Evolutionary conservation across 228 moss, liverwort and hornwort genomes (phyloP).

Genomic region (Sphagnum magellanicum): DNA sequence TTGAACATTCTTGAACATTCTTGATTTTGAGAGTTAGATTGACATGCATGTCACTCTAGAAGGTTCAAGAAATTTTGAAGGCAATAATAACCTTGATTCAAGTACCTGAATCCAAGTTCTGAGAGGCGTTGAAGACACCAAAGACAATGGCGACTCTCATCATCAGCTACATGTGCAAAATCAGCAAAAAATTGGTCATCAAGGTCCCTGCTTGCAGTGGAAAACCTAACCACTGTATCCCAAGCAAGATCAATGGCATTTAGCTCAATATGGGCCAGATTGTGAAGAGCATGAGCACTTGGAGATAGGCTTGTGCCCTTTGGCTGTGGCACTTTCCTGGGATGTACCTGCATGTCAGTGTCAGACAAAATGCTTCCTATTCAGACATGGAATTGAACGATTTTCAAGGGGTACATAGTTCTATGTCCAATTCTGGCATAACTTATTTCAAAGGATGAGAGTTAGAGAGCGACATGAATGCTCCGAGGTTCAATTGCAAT

Average conservation of each 20-base stretch:
- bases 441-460: too few relatives aligned
- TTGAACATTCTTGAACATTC: too few relatives aligned
- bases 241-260: slow-evolving; percentile 94
- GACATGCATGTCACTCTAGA: too few relatives aligned
- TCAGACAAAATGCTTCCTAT: neutral
- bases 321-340: slow-evolving; percentile 67
- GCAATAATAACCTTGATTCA: neutral
- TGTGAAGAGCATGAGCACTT: slow-evolving; percentile 75
- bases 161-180: slow-evolving; percentile 89
- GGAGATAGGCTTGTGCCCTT: slow-evolving; percentile 56
- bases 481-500: too few relatives aligned
- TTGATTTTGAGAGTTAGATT: too few relatives aligned
- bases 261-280: slow-evolving; percentile 85
- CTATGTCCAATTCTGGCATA: neutral
- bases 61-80: too few relatives aligned
- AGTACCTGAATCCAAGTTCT: slow-evolving; percentile 80
- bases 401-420: neutral
- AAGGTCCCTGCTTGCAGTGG: slow-evolving; percentile 69
- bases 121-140: slow-evolving; percentile 92
- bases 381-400: neutral
- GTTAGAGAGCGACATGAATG: too few relatives aligned
- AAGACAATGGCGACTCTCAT: slow-evolving; percentile 90
- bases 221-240: slow-evolving; percentile 94
- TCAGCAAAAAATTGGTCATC: slow-evolving; percentile 72
- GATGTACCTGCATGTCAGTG: slow-evolving; percentile 55